Evolutionary conservation across 2,329 filamentous ascomycete species (phyloP), one percentile per base, ranked within the genome.

Genomic region (Talaromyces atroroseus): DNA sequence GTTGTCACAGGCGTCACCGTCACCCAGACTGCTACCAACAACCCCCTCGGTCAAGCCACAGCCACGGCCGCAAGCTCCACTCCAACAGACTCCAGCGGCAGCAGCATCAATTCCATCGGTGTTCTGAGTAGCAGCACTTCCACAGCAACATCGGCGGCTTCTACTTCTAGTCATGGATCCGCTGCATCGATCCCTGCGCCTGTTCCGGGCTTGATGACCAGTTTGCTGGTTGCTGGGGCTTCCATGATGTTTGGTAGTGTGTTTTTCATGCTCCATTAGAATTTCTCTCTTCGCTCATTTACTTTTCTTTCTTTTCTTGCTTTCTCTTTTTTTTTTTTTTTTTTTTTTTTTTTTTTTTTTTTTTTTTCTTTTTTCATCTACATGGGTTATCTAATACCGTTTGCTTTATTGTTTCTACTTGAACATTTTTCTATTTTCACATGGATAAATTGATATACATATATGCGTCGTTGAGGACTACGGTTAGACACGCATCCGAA

Each of bases 21-120:
- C 36, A 65, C 61, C 4, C 66, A 69, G 53, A 68, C 63, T 2
- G 65, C 62, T 24, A 60, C 60, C n/a, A 65, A 64, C 20, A 29
- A 45, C 21, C 18, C 53, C 44, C 21, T 38, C 29, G 44, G 36
- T 21, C 44, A 49, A 2, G 40, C 20, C 18, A 44, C 44, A n/a
- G 55, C 21, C 11, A 53, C 45, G 3, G 38, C 18, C 20, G 8
- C 21, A 12, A 45, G 21, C 14, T 24, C 11, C n/a, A 26, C 29
- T 14, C 20, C 46, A 4, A 36, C 20, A 8, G 47, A 16, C 16
- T 36, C 34, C 3, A 16, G 6, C 36, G 36, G 1, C 12, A 26
- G 16, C 21, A 29, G 16, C 26, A n/a, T 7, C n/a, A 26, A 46
- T 2, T 34, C 34, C 16, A 2, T 10, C 10, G 23, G 29, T 12